Percentiles rank a stretch among this genome's conserved stretches.
Evolutionary conservation across 495 filamentous ascomycete genomes (phyloP).

Genomic region (Diplogelasinospora grovesii): DNA sequence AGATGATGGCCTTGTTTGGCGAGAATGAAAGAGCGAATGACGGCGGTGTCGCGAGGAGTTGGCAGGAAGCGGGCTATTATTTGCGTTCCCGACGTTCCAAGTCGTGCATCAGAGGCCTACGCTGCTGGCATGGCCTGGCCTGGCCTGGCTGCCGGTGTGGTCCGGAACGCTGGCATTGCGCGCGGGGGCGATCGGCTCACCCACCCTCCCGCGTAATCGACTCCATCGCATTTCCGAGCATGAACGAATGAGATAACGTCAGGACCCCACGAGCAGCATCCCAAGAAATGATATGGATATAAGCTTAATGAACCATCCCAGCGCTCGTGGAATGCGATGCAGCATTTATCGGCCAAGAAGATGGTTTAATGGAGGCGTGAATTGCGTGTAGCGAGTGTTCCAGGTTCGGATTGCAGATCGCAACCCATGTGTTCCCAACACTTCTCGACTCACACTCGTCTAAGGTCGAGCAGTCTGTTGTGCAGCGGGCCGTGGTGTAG

Average conservation of each 20-base stretch:
- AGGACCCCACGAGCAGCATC: slow-evolving; percentile 33
- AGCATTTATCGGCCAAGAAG: slow-evolving; percentile 3
- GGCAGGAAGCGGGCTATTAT: not conserved
- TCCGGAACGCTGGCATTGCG: not conserved
- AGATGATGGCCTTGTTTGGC: not conserved
- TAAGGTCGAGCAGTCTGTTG: slow-evolving; percentile 2
- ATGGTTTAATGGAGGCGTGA: not conserved
- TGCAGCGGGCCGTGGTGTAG: slow-evolving; percentile 9
- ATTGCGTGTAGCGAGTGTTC: slow-evolving; percentile 2
- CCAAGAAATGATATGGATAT: slow-evolving; percentile 9
- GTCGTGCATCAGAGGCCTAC: not conserved
- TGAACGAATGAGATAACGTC: slow-evolving; percentile 38
- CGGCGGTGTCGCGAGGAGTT: not conserved
- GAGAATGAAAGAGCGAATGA: not conserved
- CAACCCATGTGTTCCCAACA: slow-evolving; percentile 6
- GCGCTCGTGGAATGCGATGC: not conserved
- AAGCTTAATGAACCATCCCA: slow-evolving; percentile 1
- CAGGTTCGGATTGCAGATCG: slow-evolving; percentile 12
- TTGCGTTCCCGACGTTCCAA: not conserved
- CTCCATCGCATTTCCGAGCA: slow-evolving; percentile 6
- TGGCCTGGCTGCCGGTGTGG: not conserved
- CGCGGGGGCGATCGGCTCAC: not conserved
- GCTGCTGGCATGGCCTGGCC: not conserved
- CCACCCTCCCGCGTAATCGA: not conserved
- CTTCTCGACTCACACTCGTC: slow-evolving; percentile 1